Base-by-base conservation (phyloP, 1,284 basidiomycete genomes). In the Ustilago sp. region DNA sequence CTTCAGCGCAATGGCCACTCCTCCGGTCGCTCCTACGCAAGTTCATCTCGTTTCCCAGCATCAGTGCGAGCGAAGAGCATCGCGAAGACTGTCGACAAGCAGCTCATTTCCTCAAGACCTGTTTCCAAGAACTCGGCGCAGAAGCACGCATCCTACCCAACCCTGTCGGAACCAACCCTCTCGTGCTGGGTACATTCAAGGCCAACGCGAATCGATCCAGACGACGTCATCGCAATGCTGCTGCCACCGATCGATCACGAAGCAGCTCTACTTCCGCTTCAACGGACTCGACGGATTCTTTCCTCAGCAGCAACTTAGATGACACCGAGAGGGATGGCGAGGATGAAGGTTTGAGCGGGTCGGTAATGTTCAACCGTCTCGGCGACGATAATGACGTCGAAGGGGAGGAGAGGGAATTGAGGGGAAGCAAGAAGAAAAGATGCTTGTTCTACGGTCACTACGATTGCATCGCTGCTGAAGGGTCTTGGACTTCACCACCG, bases 21-120 rank as follows among this genome's bases (percentile, higher is more conserved):
- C 87, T 90, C 82, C 87, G 89, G 9, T 87, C 88, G 80, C 92
- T 93, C 0, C 88, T 99, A 3, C 91, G 92, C 3, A 93, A 93
- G 82, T 94, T 99, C 73, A 89, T 98, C 8, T 91, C 94, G 0
- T 93, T 94, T 54, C 93, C 91, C 2, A 95, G 94, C 61, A 90
- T 98, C 59, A 94, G 93, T 80, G 91, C 90, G 59, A 87, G 88
- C 59, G 89, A 90, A 4, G 86, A 88, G 2, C 90, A 92, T 82
- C 89, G 91, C 32, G 96, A 98, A 86, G 93, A 95, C 79, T 87
- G 70, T 36, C 65, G 83, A 12, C 83, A 83, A 63, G 79, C 80
- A 4, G 83, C 83, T 1, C 81, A 82, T 59, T 84, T 77, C 38
- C 71, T 84, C 54, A 82, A 82, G 48, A 51, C 67, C 2, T 77